Conservation (phyloP, 1,284 basidiomycete genomes). For the Puccinia coronata region DNA sequence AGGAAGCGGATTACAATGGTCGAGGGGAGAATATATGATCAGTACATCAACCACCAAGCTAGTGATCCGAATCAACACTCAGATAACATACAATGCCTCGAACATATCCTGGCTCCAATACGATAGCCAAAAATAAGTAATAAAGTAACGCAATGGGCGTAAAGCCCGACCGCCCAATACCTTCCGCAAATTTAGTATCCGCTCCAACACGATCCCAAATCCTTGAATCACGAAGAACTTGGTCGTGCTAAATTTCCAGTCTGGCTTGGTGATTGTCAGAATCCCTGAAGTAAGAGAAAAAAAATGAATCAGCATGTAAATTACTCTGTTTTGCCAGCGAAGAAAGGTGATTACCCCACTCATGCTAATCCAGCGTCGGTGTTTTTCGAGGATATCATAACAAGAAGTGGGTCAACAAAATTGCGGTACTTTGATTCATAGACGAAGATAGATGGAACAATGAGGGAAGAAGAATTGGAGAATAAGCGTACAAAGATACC, state of each 20-base stretch:
- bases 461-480: neutral
- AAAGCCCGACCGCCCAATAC: neutral
- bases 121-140: conserved; percentile 11
- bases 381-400: neutral
- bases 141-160: conserved; percentile 1
- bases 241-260: conserved; percentile 9
- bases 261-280: conserved; percentile 20
- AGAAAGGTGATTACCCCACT: conserved; percentile 9
- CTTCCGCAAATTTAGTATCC: neutral
- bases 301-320: neutral
- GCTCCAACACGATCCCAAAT: neutral
- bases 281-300: neutral
- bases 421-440: neutral
- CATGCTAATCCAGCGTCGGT: conserved; percentile 3
- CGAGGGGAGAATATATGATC: neutral
- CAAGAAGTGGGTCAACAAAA: no score
- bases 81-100: neutral
- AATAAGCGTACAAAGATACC: conserved; percentile 8
- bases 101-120: conserved; percentile 29
- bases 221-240: conserved; percentile 35
- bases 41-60: no score
- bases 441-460: neutral
- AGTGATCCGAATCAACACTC: neutral
- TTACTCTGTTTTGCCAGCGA: neutral
- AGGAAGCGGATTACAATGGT: neutral